Percentiles rank a stretch among this genome's conserved stretches.
Evolutionary conservation across 768 basidiomycete species (phyloP).

Genomic region (Pulveroboletus sp.): DNA sequence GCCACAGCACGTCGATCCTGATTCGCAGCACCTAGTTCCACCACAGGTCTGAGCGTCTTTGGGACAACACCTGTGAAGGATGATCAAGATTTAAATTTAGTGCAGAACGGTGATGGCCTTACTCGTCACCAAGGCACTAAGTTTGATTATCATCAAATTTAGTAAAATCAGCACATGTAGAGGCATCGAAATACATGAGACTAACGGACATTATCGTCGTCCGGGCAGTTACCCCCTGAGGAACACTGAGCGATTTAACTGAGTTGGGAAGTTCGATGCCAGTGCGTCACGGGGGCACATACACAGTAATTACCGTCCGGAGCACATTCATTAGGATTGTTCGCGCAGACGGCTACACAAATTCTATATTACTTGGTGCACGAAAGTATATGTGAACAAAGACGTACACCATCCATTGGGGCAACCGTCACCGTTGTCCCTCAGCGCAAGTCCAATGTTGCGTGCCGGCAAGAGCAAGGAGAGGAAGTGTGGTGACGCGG

Average conservation of each 20-base stretch:
- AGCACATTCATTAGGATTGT: slow-evolving; percentile 17
- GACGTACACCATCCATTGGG: slow-evolving; percentile 13
- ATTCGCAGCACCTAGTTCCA: slow-evolving; percentile 7
- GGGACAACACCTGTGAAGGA: slow-evolving; percentile 17
- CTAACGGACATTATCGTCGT: too few species aligned
- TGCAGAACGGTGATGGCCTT: not conserved
- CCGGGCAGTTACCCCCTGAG: not conserved
- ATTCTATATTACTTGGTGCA: not conserved
- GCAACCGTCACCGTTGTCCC: slow-evolving; percentile 10
- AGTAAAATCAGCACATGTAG: too few species aligned
- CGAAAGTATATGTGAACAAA: not conserved
- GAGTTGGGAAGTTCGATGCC: not conserved
- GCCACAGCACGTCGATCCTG: slow-evolving; percentile 13
- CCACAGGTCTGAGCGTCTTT: slow-evolving; percentile 10
- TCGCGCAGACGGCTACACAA: slow-evolving; percentile 16
- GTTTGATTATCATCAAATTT: too few species aligned
- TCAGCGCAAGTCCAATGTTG: slow-evolving; percentile 3
- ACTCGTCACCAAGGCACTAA: slow-evolving; percentile 14
- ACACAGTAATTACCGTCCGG: slow-evolving; percentile 20
- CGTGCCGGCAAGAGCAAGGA: slow-evolving; percentile 10
- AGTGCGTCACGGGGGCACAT: not conserved
- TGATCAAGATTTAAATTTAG: not conserved
- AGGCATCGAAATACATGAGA: too few species aligned
- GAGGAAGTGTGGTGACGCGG: not conserved
- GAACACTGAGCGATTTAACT: slow-evolving; percentile 12